Conservation (phyloP, 495 filamentous ascomycete species). For the Collariella sp. region DNA sequence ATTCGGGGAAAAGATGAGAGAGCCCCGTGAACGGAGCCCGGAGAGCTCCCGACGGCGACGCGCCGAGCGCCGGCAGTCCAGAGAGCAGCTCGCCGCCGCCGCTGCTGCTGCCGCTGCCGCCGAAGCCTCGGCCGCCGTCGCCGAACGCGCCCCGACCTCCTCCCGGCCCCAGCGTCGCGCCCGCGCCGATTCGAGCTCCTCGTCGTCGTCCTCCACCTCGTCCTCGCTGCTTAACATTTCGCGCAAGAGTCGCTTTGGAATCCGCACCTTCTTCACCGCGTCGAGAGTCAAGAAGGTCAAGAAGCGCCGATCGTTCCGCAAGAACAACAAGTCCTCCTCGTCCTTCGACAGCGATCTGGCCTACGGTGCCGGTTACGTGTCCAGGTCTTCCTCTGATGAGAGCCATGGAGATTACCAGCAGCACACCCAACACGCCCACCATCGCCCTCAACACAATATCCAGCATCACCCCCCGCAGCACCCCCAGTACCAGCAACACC, state of each 20-base stretch:
- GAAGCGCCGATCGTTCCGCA: conserved; percentile 34
- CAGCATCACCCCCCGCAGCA: conserved; percentile 15
- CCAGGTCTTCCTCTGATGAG: conserved; percentile 26
- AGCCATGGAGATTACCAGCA: conserved; percentile 4
- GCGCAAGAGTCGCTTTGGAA: conserved; percentile 32
- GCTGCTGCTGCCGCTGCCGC: conserved; percentile 21
- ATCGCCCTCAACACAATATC: conserved; percentile 7
- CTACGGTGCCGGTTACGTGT: conserved; percentile 47
- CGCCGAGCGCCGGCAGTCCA: conserved; percentile 38
- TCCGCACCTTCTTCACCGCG: conserved; percentile 37
- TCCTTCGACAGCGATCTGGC: conserved; percentile 46
- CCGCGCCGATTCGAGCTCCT: conserved; percentile 32
- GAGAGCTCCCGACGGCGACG: conserved; percentile 43
- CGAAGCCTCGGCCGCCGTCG: conserved; percentile 24
- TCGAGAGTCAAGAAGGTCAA: conserved; percentile 36
- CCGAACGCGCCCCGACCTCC: conserved; percentile 37
- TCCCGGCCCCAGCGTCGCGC: conserved; percentile 22
- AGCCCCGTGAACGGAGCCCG: conserved; percentile 42
- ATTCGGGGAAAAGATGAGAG: conserved; percentile 32
- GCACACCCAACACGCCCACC: conserved; percentile 5
- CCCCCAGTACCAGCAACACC: conserved; percentile 8
- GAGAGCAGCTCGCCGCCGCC: conserved; percentile 37
- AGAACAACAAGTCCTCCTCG: conserved; percentile 40
- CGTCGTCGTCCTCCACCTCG: conserved; percentile 36
- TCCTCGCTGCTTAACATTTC: conserved; percentile 43